Conservation (phyloP, 306 rosid genomes). For the Urtica urens region DNA sequence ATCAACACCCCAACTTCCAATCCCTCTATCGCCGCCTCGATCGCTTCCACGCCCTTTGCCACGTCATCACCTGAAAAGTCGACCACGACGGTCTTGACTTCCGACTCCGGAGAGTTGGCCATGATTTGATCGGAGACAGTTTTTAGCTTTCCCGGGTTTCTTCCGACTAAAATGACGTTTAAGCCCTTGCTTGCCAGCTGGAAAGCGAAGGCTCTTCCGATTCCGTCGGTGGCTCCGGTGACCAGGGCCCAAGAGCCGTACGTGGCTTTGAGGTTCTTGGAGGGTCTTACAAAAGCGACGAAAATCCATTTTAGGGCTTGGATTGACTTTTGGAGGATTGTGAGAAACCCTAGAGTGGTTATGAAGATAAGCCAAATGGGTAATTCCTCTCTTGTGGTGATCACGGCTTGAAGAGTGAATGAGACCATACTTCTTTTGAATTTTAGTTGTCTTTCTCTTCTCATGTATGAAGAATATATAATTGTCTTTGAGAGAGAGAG, state of each 20-base stretch:
- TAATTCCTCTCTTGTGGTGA: constrained; percentile 1
- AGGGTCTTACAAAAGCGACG: constrained; percentile 34
- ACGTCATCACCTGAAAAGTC: constrained; percentile 45
- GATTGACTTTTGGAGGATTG: constrained; percentile 10
- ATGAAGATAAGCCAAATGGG: constrained; percentile 21
- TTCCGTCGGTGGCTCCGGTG: constrained; percentile 82
- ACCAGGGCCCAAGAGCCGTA: constrained; percentile 78
- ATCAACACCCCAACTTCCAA: constrained; percentile 43
- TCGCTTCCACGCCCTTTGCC: constrained; percentile 5
- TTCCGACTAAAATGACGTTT: constrained; percentile 52
- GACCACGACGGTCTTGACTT: constrained; percentile 19
- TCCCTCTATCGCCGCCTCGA: constrained; percentile 24
- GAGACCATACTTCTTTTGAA: constrained; percentile 1
- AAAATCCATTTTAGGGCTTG: constrained; percentile 36
- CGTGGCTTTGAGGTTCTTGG: constrained; percentile 35
- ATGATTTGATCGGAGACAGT: constrained; percentile 32
- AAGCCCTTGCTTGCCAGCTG: constrained; percentile 51
- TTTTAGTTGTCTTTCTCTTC: neutral
- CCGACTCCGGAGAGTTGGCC: constrained; percentile 15
- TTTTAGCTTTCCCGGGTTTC: constrained; percentile 38
- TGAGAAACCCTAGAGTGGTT: constrained; percentile 37
- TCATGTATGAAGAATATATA: neutral
- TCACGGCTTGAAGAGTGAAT: neutral
- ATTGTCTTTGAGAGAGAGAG: too few relatives aligned
- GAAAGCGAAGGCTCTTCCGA: constrained; percentile 60